Conservation (phyloP, 163 green algal genomes). For the Scenedesmus sp. region DNA sequence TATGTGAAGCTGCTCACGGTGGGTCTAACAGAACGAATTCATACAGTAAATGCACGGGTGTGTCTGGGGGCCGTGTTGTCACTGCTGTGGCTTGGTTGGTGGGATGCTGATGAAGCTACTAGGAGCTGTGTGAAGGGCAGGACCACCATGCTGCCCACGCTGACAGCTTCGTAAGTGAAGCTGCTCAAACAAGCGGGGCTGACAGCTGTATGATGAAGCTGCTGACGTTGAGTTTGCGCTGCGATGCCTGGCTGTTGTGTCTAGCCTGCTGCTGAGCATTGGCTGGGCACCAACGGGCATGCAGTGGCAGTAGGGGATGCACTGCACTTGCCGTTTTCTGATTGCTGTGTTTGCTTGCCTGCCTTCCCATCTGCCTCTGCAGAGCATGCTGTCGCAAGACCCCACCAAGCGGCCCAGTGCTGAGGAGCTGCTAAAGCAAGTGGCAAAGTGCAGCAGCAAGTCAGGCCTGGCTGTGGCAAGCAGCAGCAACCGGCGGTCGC, state of each 20-base stretch:
- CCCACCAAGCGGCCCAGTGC: constrained; percentile 56
- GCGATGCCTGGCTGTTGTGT: background rate
- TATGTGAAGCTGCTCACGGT: constrained; percentile 64
- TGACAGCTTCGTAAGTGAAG: constrained; percentile 52
- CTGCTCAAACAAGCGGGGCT: constrained; percentile 55
- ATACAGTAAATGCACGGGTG: no score
- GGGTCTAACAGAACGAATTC: background rate
- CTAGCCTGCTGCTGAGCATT: background rate
- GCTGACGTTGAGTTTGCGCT: background rate
- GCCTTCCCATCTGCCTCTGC: background rate
- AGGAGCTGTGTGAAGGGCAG: constrained; percentile 63
- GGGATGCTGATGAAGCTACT: constrained; percentile 10
- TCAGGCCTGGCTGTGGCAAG: constrained; percentile 10
- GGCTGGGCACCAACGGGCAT: background rate
- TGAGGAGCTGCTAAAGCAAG: constrained; percentile 51
- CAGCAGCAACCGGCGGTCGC: constrained; percentile 8
- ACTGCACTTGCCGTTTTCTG: background rate
- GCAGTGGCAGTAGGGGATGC: no score
- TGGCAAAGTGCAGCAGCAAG: background rate
- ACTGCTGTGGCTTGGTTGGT: background rate
- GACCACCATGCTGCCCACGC: constrained; percentile 66
- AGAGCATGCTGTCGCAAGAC: constrained; percentile 64
- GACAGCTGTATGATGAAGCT: background rate
- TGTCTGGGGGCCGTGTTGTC: background rate
- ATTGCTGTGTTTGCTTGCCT: background rate